These are phyloP conservation scores for Neopestalotiopsis sp. DNA, from an alignment of 2,329 filamentous ascomycete species.

Conservation along the genomic window DNA sequence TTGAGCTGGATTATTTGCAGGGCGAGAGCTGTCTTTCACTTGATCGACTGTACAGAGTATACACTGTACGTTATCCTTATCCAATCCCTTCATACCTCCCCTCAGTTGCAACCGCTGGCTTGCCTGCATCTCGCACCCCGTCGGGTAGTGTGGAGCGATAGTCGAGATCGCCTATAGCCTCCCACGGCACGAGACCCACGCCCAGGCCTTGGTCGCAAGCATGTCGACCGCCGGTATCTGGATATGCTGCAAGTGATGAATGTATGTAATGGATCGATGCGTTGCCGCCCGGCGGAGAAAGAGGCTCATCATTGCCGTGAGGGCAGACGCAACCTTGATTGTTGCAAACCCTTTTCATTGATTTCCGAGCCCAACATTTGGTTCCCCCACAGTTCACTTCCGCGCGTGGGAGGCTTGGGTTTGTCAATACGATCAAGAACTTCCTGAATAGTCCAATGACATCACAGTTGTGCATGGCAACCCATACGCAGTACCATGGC, in stretches of 20 bases:
- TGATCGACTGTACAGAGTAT: too few species aligned
- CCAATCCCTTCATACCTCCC: background rate
- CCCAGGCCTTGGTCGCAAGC: background rate
- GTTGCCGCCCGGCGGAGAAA: background rate
- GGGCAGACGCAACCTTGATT: background rate
- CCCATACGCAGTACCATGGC: background rate
- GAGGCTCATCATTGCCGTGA: background rate
- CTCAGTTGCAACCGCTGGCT: background rate
- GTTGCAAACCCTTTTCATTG: background rate
- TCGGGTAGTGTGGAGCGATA: background rate
- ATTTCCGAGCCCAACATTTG: background rate
- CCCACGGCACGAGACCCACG: background rate
- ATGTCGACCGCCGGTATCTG: background rate
- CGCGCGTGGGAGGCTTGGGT: background rate
- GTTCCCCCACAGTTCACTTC: background rate
- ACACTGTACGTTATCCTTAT: background rate
- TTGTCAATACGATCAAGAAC: background rate
- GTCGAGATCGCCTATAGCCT: background rate
- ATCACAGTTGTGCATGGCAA: background rate
- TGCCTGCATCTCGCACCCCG: background rate
- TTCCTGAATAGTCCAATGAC: slow-evolving; percentile 1
- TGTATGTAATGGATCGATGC: background rate
- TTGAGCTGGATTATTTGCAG: background rate
- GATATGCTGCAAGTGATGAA: background rate
- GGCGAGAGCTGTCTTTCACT: background rate